phyloP scores from a whole-genome alignment of 306 rosid genomes.

The Mimosa pudica region DNA sequence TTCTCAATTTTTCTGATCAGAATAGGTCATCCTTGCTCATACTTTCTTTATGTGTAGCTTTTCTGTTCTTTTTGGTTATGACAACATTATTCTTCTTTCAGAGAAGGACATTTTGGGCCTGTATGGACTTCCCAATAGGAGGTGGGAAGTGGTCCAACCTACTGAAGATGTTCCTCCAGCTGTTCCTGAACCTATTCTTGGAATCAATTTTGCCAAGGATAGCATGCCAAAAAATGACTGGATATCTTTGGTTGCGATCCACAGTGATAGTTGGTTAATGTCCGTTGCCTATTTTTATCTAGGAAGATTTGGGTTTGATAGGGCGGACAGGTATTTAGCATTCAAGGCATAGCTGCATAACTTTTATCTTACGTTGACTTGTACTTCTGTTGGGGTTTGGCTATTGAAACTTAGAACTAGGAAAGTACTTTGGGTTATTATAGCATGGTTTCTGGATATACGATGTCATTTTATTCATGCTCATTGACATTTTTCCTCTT shows the following conservation, averaged over 20 bases:
- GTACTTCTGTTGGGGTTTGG: neutral
- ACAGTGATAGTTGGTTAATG: constrained; percentile 88
- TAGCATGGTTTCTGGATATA: constrained; percentile 22
- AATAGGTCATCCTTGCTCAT: neutral
- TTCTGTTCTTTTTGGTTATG: constrained; percentile 20
- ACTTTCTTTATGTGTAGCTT: constrained; percentile 24
- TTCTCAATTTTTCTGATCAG: neutral
- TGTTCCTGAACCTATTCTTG: constrained; percentile 91
- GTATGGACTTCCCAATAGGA: constrained; percentile 79
- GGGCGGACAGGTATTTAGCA: constrained; percentile 64
- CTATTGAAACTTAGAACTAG: constrained; percentile 12
- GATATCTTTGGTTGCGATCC: constrained; percentile 86
- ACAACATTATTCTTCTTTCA: constrained; percentile 47
- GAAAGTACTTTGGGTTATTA: constrained; percentile 11
- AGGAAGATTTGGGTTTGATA: constrained; percentile 89
- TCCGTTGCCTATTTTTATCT: constrained; percentile 84
- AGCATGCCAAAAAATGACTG: constrained; percentile 92
- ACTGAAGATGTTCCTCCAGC: constrained; percentile 98
- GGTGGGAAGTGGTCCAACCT: constrained; percentile 94
- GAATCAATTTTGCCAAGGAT: constrained; percentile 92
- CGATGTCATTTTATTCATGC: constrained; percentile 17
- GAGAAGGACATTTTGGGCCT: constrained; percentile 94
- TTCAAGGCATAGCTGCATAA: neutral
- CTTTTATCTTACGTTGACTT: constrained; percentile 24
- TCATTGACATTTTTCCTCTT: neutral